Conservation (phyloP, 148 eudicot species). For the Camellia sinensis region DNA sequence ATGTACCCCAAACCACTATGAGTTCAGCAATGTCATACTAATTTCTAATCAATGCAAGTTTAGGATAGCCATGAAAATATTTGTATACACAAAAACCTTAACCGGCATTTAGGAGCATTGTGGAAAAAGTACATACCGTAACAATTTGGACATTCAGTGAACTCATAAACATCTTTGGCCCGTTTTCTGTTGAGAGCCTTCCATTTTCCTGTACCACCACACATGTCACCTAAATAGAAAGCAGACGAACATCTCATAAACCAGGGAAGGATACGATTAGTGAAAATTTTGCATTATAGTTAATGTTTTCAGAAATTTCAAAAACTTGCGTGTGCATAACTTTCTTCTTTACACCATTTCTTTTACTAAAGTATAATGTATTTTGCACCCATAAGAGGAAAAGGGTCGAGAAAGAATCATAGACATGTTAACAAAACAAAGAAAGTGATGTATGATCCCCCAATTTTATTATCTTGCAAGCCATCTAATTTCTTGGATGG, state of each 20-base stretch:
- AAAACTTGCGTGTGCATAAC: not conserved
- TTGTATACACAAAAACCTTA: not conserved
- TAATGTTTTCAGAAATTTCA: not conserved
- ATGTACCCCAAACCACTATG: not conserved
- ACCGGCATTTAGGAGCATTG: not conserved
- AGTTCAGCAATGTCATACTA: not conserved
- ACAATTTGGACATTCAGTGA: conserved; percentile 95
- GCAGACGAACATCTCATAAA: conserved; percentile 44
- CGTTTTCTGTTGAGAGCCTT: conserved; percentile 97
- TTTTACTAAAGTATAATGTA: not conserved
- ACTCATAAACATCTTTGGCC: conserved; percentile 94
- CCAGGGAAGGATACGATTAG: not conserved
- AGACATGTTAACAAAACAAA: not conserved
- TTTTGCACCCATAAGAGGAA: not conserved
- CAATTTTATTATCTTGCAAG: not conserved
- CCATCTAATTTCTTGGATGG: conserved; percentile 1
- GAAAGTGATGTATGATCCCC: not conserved
- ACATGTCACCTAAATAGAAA: conserved; percentile 92
- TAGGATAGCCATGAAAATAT: not conserved
- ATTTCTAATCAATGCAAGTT: not conserved
- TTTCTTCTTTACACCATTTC: not conserved
- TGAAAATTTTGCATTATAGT: not conserved
- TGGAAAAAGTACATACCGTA: conserved; percentile 54
- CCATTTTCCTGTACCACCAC: conserved; percentile 99
- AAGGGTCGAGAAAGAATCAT: not conserved